These are phyloP conservation scores for Anisodus tanguticus DNA, from an alignment of 257 asterid species.

Conservation along the genomic window DNA sequence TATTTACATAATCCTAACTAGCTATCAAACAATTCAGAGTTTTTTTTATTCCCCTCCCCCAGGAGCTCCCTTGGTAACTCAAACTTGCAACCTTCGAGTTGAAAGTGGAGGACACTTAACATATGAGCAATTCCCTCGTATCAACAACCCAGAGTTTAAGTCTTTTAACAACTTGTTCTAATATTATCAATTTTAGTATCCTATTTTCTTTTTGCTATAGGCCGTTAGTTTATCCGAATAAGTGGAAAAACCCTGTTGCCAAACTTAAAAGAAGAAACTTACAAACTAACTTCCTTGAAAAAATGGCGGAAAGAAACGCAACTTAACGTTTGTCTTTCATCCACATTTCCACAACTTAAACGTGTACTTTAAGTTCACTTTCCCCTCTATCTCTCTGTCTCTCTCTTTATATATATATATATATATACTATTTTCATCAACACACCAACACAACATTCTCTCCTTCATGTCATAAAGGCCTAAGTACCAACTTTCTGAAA, in stretches of 20 bases:
- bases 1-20: no score
- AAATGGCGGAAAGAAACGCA: conserved; percentile 47
- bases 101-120: no score
- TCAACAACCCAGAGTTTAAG: no score
- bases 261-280: conserved; percentile 32
- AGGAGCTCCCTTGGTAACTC: no score
- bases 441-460: not conserved
- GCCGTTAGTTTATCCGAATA: not conserved
- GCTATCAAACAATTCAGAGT: no score
- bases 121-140: no score
- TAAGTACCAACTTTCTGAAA: not conserved
- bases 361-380: conserved; percentile 64
- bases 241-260: not conserved
- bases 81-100: no score
- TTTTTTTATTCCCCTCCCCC: no score
- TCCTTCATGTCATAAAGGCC: not conserved
- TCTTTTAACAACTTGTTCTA: not conserved
- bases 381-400: not conserved
- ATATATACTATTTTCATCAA: not conserved
- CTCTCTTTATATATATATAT: conserved; percentile 1
- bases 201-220: no score
- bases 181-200: no score
- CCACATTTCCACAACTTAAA: conserved; percentile 43
- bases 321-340: conserved; percentile 58
- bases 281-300: conserved; percentile 42